Percentiles rank a stretch among this genome's conserved stretches.
Evolutionary conservation across 257 asterid species (phyloP).

Genomic region (Solanum chmielewskii): DNA sequence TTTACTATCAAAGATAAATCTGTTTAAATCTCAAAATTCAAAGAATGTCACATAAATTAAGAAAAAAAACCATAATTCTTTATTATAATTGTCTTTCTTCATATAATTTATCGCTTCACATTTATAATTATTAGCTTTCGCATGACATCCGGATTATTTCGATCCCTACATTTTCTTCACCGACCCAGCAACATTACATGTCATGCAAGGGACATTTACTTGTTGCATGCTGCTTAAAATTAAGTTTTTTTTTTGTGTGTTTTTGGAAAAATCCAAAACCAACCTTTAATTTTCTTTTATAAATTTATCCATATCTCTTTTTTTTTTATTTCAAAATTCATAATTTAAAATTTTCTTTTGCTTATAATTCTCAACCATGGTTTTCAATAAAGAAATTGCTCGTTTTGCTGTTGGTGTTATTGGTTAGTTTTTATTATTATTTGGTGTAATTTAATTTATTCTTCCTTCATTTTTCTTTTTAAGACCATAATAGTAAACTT

Average conservation of each 20-base stretch:
- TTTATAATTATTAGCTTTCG: too few species aligned
- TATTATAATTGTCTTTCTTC: not conserved
- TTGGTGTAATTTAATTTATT: not conserved
- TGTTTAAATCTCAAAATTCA: accelerated
- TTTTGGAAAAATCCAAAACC: not conserved
- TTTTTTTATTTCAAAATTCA: not conserved
- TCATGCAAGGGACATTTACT: not conserved
- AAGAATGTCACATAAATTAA: too few species aligned
- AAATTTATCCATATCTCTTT: not conserved
- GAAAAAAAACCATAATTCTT: accelerated
- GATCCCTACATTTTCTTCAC: not conserved
- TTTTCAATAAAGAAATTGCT: not conserved
- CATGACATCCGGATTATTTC: too few species aligned
- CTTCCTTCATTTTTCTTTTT: not conserved
- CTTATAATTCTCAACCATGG: not conserved
- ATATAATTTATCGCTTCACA: not conserved
- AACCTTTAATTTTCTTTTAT: not conserved
- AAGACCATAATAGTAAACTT: not conserved
- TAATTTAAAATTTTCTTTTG: not conserved
- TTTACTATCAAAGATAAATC: accelerated
- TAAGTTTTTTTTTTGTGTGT: not conserved
- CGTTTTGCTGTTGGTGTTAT: not conserved
- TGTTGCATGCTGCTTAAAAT: not conserved
- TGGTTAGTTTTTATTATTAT: not conserved
- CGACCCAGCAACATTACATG: not conserved